Conservation (phyloP, 371 early-diverging fungal genomes). For the Mucor saturninus region DNA sequence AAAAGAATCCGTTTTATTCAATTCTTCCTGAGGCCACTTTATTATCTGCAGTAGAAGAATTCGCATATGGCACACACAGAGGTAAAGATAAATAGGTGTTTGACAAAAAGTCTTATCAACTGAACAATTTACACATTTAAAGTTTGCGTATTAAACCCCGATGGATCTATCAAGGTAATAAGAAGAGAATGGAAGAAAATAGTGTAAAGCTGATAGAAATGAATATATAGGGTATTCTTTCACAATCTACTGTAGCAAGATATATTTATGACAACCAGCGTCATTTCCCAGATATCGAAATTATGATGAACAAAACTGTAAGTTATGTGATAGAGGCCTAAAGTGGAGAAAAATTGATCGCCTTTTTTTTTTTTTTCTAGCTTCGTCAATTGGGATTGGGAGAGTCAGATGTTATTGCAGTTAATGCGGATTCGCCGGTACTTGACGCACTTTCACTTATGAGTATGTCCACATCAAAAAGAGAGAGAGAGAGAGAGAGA, state of each 20-base stretch:
- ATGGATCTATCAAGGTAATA: slow-evolving; percentile 47
- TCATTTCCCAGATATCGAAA: slow-evolving; percentile 44
- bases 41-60: slow-evolving; percentile 72
- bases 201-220: background rate
- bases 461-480: slow-evolving; percentile 41
- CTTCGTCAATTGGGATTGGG: slow-evolving; percentile 60
- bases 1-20: slow-evolving; percentile 84
- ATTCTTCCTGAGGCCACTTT: slow-evolving; percentile 79
- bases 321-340: slow-evolving; percentile 1
- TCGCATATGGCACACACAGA: slow-evolving; percentile 80
- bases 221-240: slow-evolving; percentile 69
- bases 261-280: slow-evolving; percentile 62
- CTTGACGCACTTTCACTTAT: slow-evolving; percentile 63
- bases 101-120: too few relatives aligned
- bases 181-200: background rate
- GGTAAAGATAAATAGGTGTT: slow-evolving; percentile 37
- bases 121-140: background rate
- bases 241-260: slow-evolving; percentile 75
- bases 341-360: too few relatives aligned
- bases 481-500: background rate
- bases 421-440: slow-evolving; percentile 54
- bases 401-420: slow-evolving; percentile 59
- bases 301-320: slow-evolving; percentile 51
- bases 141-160: slow-evolving; percentile 68
- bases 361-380: slow-evolving; percentile 7